phyloP scores from a whole-genome alignment of 78 protist genomes.

The Speleostelium caveatum region DNA sequence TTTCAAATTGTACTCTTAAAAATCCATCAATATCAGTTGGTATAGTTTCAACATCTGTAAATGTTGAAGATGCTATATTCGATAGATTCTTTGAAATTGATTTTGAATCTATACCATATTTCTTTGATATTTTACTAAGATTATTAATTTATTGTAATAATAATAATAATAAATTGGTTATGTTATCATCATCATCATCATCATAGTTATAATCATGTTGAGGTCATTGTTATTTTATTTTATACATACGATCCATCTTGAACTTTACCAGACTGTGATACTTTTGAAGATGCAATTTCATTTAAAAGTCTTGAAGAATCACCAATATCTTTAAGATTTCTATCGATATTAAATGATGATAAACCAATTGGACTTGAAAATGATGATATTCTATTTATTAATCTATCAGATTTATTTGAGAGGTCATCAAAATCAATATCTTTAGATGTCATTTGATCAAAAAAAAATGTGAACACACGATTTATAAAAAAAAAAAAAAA shows the following conservation, averaged over 20 bases:
- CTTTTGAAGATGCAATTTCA: conserved; percentile 47
- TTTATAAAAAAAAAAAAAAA: background rate
- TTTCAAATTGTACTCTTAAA: conserved; percentile 49
- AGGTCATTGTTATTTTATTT: background rate
- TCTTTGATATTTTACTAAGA: conserved; percentile 46
- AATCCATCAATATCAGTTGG: conserved; percentile 61
- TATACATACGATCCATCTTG: background rate
- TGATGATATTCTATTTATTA: conserved; percentile 33
- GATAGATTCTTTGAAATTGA: conserved; percentile 23
- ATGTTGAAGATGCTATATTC: conserved; percentile 41
- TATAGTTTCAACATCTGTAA: conserved; percentile 31
- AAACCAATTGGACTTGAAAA: conserved; percentile 21
- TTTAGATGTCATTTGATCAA: background rate
- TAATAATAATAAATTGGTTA: too few relatives aligned
- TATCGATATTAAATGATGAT: conserved; percentile 37
- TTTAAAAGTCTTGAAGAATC: conserved; percentile 30
- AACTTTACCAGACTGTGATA: background rate
- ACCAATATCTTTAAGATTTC: conserved; percentile 63
- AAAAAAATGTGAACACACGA: too few relatives aligned
- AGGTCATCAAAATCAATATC: conserved; percentile 41
- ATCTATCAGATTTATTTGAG: conserved; percentile 33
- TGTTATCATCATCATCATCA: too few relatives aligned
- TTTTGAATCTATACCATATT: conserved; percentile 50
- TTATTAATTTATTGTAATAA: too few relatives aligned
- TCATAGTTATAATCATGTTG: background rate